Base-by-base conservation (phyloP, 1,284 basidiomycete species). In the Melampsora americana region DNA sequence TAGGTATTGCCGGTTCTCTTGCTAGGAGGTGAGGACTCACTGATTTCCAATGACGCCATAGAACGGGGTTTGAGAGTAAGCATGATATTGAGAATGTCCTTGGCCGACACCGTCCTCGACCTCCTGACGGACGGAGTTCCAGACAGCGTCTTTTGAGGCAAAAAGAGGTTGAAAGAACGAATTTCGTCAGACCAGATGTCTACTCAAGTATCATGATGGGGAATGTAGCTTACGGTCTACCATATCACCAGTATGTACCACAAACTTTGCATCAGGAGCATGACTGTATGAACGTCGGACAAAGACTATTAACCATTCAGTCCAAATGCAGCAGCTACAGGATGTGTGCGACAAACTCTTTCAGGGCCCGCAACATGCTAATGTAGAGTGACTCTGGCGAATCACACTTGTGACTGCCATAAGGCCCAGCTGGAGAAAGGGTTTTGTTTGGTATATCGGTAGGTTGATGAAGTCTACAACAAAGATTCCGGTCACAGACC, bases 191-290 rank as follows among this genome's bases (percentile, higher is more conserved):
- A 14, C 59, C 23, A 12, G 9, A 50, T 11, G 16, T 42, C 30
- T 35, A 32, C 26, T 26, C 2, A 28, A 50, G 28, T 53, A 16
- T 42, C 32, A n/a, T 42, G 18, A 61, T 42, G n/a, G 30, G 50
- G 14, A 20, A 28, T 0, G 16, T 76, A 35, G n/a, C 82, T 65
- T 74, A 86, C 87, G 86, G 83, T 88, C 87, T 11, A 88, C 84
- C 5, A 88, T 86, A 79, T 89, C 88, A 6, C 88, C 88, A 20
- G 87, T 89, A 77, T 88, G 88, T 61, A 89, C 85, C 3, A 86
- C 85, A 79, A 88, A 88, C 16, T 81, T 81, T 5, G 85, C 84
- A 64, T 84, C 82, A 26, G 84, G 81, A 14, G 81, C 81, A 78
- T 79, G 68, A 12, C 75, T 61, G 62, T 28, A 39, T 12, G 3